Percentiles rank a stretch among this genome's conserved stretches.
phyloP scores from a whole-genome alignment of 768 basidiomycete species.

The Tulasnella sp. region DNA sequence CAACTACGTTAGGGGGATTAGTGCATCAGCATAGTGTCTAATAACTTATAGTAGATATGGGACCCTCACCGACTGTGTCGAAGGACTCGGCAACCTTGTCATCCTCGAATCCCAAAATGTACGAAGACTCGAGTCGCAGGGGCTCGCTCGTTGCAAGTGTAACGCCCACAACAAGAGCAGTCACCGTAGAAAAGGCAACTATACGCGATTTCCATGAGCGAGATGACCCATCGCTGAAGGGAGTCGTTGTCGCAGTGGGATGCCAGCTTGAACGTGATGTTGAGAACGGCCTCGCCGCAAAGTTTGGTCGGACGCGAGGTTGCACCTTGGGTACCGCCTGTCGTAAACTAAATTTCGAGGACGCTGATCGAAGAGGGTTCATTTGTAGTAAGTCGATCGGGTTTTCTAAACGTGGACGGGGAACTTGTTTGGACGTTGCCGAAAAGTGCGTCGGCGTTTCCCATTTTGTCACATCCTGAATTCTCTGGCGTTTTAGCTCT shows the following conservation, averaged over 20 bases:
- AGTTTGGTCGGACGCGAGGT: background rate
- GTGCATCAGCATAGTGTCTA: background rate
- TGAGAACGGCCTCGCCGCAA: background rate
- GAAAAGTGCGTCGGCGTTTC: background rate
- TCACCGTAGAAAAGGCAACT: background rate
- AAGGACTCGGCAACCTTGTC: constrained; percentile 8
- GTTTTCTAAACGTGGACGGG: background rate
- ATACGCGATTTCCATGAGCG: background rate
- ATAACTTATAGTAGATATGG: background rate
- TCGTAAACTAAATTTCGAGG: background rate
- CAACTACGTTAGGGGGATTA: background rate
- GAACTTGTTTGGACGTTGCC: background rate
- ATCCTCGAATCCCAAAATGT: background rate
- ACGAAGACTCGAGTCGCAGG: background rate
- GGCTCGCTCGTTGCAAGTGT: background rate
- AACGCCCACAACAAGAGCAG: background rate
- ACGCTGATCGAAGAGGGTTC: background rate
- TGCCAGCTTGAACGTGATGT: background rate
- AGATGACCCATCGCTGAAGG: background rate
- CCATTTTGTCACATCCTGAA: background rate
- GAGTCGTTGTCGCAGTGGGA: background rate
- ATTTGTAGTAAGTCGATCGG: background rate
- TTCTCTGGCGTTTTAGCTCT: background rate
- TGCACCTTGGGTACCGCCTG: background rate
- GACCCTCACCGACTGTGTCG: background rate